phyloP scores from a whole-genome alignment of 805 yeast species.

The Candida tallmaniae region DNA sequence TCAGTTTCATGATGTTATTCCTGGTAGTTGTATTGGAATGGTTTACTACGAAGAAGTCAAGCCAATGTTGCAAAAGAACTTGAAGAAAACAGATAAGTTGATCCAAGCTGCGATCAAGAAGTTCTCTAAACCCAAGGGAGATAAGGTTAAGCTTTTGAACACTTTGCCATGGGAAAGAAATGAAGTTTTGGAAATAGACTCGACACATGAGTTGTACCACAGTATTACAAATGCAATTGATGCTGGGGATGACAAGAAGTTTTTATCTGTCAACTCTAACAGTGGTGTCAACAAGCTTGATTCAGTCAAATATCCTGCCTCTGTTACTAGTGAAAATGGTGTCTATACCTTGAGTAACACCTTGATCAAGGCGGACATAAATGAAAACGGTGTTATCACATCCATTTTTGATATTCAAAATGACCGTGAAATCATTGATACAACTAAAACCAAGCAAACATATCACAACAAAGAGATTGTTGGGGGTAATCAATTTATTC shows the following conservation, averaged over 20 bases:
- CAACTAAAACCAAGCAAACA: slow-evolving; percentile 47
- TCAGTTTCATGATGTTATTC: slow-evolving; percentile 97
- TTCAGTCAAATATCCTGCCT: slow-evolving; percentile 44
- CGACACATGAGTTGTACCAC: slow-evolving; percentile 1
- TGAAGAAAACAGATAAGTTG: slow-evolving; percentile 49
- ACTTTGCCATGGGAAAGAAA: slow-evolving; percentile 64
- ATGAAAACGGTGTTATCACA: slow-evolving; percentile 49
- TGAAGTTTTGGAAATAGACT: slow-evolving; percentile 37
- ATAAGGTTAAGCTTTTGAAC: slow-evolving; percentile 32
- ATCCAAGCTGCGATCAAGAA: slow-evolving; percentile 17
- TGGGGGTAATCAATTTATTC: slow-evolving; percentile 77
- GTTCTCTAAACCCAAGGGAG: neutral
- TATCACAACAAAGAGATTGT: slow-evolving; percentile 15
- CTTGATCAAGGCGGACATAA: slow-evolving; percentile 52
- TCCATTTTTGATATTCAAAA: slow-evolving; percentile 58
- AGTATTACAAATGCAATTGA: neutral
- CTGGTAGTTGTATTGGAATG: slow-evolving; percentile 93
- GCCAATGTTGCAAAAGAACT: slow-evolving; percentile 63
- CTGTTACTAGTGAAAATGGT: slow-evolving; percentile 28
- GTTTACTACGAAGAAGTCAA: slow-evolving; percentile 80
- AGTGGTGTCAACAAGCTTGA: slow-evolving; percentile 20
- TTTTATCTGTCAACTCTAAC: slow-evolving; percentile 19
- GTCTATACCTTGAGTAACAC: slow-evolving; percentile 54
- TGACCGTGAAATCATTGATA: slow-evolving; percentile 62
- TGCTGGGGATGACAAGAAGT: slow-evolving; percentile 8